Evolutionary conservation across 2,329 filamentous ascomycete species (phyloP).

Genomic region (Clarireedia hainanense): DNA sequence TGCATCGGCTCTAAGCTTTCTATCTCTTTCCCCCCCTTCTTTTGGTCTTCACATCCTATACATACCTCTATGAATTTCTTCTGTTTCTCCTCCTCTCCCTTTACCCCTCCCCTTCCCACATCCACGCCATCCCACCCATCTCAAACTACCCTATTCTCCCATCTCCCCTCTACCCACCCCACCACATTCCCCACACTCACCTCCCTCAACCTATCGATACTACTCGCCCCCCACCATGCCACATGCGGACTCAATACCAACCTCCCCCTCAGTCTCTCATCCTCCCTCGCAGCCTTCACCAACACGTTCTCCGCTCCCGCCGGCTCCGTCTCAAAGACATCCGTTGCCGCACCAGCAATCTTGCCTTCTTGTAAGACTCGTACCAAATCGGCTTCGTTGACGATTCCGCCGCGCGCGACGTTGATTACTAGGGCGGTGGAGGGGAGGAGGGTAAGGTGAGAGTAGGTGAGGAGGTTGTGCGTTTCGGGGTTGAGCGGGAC

Average conservation of each 20-base stretch:
- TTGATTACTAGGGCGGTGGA: conserved; percentile 24
- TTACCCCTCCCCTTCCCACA: neutral
- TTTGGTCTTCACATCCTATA: neutral
- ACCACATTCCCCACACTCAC: conserved; percentile 41
- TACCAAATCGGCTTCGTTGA: conserved; percentile 27
- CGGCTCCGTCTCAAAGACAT: conserved; percentile 29
- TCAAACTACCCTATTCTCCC: conserved; percentile 13
- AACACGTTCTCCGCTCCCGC: conserved; percentile 33
- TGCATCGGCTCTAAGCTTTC: no score
- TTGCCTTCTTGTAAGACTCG: conserved; percentile 21
- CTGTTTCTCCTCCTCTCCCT: neutral
- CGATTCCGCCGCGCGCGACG: conserved; percentile 27
- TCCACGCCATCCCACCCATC: neutral
- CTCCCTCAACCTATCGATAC: conserved; percentile 37
- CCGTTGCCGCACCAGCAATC: conserved; percentile 26
- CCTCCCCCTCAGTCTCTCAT: conserved; percentile 34
- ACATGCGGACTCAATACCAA: conserved; percentile 44
- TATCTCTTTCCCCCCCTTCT: no score
- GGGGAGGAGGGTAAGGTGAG: conserved; percentile 21
- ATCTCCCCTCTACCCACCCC: conserved; percentile 31
- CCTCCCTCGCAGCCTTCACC: conserved; percentile 14
- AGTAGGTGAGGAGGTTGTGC: conserved; percentile 19
- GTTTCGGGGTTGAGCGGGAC: conserved; percentile 20
- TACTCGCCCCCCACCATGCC: conserved; percentile 44
- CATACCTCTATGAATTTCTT: neutral